Evolutionary conservation across 768 basidiomycete species (phyloP).

Genomic region (Melanogaster broomeanus): DNA sequence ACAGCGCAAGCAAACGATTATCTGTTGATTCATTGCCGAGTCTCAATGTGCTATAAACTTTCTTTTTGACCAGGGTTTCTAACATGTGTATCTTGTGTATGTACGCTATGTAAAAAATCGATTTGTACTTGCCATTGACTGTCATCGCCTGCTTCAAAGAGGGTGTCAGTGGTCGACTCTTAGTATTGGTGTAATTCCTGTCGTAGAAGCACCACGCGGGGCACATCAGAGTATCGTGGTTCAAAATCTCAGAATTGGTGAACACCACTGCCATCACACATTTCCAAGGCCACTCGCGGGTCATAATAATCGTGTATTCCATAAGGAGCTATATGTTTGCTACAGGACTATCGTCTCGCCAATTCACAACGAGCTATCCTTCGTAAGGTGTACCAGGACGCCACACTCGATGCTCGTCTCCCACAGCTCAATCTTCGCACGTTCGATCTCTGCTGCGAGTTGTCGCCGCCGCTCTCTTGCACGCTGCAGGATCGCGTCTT

Average conservation of each 20-base stretch:
- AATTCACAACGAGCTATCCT: conserved; percentile 21
- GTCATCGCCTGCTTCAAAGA: no score
- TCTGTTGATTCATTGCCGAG: conserved; percentile 8
- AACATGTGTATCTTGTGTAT: conserved; percentile 12
- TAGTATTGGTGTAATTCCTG: no score
- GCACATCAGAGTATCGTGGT: no score
- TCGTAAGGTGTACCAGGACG: conserved; percentile 52
- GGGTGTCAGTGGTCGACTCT: no score
- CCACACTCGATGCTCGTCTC: conserved; percentile 72
- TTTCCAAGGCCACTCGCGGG: no score
- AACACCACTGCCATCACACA: no score
- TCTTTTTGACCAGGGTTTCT: not conserved
- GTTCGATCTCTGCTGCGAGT: conserved; percentile 55
- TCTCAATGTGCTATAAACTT: not conserved
- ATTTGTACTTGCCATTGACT: not conserved
- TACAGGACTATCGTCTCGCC: not conserved
- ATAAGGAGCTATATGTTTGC: no score
- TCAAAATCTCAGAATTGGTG: no score
- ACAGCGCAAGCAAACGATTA: conserved; percentile 8
- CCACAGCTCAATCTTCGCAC: conserved; percentile 69
- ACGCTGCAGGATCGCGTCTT: conserved; percentile 48
- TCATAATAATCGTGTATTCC: no score
- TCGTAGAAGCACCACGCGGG: no score
- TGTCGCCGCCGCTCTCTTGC: conserved; percentile 56
- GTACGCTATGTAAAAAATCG: conserved; percentile 21